Evolutionary conservation across 2,329 filamentous ascomycete species (phyloP).

Genomic region (Zelopaecilomyces penicillatus): DNA sequence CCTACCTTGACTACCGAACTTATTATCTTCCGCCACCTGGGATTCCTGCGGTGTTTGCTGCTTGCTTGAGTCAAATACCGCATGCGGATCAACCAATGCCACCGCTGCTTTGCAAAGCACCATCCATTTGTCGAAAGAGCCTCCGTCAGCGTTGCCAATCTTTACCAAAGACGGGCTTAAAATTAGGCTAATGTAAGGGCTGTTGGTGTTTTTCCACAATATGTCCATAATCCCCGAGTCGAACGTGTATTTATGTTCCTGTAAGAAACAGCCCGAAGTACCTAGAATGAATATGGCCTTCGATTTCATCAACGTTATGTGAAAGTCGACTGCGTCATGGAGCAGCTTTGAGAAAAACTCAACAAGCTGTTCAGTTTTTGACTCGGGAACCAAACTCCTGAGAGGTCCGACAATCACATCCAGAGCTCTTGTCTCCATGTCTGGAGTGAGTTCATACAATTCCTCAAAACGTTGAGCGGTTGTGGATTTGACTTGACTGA

Average conservation of each 20-base stretch:
- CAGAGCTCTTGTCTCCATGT: background rate
- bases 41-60: too few relatives aligned
- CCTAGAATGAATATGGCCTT: background rate
- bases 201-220: background rate
- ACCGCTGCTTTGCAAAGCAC: conserved; percentile 5
- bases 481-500: conserved; percentile 2
- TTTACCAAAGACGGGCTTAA: conserved; percentile 9
- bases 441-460: too few relatives aligned
- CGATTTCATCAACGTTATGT: conserved; percentile 3
- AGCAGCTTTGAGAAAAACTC: background rate
- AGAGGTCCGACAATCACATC: background rate
- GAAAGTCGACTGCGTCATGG: background rate
- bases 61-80: too few relatives aligned
- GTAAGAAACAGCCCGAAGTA: background rate
- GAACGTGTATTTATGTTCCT: background rate
- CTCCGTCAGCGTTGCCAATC: conserved; percentile 11
- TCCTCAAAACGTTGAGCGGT: too few relatives aligned
- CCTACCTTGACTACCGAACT: too few relatives aligned
- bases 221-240: background rate
- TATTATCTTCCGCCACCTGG: too few relatives aligned
- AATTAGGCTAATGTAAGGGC: background rate
- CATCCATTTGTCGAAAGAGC: conserved; percentile 3
- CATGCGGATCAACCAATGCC: too few relatives aligned
- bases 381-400: background rate
- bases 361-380: background rate